Evolutionary conservation across 108 stramenopile genomes (phyloP).

Genomic region (Fragilaria radians): DNA sequence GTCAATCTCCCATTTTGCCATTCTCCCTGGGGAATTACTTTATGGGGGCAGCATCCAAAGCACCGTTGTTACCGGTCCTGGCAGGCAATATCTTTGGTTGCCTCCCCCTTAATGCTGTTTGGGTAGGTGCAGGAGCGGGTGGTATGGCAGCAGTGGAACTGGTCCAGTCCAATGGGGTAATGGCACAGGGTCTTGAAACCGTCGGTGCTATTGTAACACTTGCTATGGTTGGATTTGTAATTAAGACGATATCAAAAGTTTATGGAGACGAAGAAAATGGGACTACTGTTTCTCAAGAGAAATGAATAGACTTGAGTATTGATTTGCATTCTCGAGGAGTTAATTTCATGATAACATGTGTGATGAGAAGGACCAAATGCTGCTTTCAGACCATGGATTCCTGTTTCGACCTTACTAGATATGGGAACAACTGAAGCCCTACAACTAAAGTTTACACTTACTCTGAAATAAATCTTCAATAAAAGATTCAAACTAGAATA

Average conservation of each 20-base stretch:
- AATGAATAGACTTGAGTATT: too few species aligned
- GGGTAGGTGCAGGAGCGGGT: constrained; percentile 10
- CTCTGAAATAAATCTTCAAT: too few species aligned
- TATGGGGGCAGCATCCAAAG: constrained; percentile 6
- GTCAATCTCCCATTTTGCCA: constrained; percentile 8
- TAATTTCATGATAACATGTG: too few species aligned
- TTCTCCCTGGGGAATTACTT: constrained; percentile 8
- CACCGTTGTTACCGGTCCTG: constrained; percentile 3
- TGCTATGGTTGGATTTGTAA: not conserved
- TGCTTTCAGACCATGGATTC: too few species aligned
- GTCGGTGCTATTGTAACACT: not conserved
- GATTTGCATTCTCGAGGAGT: too few species aligned
- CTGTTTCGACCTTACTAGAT: too few species aligned
- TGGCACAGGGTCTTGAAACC: not conserved
- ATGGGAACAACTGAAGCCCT: too few species aligned
- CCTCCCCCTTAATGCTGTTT: constrained; percentile 4
- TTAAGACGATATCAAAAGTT: not conserved
- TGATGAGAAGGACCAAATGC: too few species aligned
- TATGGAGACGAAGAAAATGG: not conserved
- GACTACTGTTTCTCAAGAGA: too few species aligned
- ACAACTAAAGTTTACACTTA: too few species aligned
- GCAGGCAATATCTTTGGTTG: constrained; percentile 6
- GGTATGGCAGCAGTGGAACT: constrained; percentile 8
- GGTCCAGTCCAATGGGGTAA: not conserved
- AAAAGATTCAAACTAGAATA: too few species aligned